These are phyloP conservation scores for Atkinsonella texensis DNA, from an alignment of 2,329 filamentous ascomycete genomes.

Conservation along the genomic window DNA sequence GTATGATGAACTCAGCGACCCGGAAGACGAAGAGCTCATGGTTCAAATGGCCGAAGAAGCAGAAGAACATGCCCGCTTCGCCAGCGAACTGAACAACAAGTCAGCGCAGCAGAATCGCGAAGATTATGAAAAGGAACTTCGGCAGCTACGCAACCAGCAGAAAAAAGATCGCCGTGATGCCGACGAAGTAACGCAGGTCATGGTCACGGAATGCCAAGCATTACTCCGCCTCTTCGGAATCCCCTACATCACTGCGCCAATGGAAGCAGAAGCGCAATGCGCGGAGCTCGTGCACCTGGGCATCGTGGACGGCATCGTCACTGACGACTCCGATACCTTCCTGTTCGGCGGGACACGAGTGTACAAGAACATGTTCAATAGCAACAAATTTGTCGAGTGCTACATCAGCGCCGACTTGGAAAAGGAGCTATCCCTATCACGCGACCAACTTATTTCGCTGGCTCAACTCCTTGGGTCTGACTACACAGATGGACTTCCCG, in stretches of 20 bases:
- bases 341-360: slow-evolving; percentile 91
- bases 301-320: slow-evolving; percentile 93
- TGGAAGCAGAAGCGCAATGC: slow-evolving; percentile 98
- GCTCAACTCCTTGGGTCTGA: slow-evolving; percentile 88
- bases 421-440: slow-evolving; percentile 75
- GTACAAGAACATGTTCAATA: slow-evolving; percentile 99
- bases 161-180: slow-evolving; percentile 93
- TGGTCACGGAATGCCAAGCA: slow-evolving; percentile 91
- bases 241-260: slow-evolving; percentile 92
- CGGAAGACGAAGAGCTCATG: slow-evolving; percentile 84
- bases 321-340: slow-evolving; percentile 93
- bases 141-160: slow-evolving; percentile 80
- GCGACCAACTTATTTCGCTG: slow-evolving; percentile 78
- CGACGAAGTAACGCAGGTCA: slow-evolving; percentile 91
- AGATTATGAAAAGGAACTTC: slow-evolving; percentile 79
- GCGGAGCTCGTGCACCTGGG: slow-evolving; percentile 78
- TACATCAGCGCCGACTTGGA: slow-evolving; percentile 77
- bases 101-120: slow-evolving; percentile 56
- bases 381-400: slow-evolving; percentile 95
- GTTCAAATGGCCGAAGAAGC: slow-evolving; percentile 79
- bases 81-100: slow-evolving; percentile 72
- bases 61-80: slow-evolving; percentile 88
- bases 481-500: slow-evolving; percentile 85
- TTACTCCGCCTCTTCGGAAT: slow-evolving; percentile 83
- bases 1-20: slow-evolving; percentile 66